Percentiles rank a stretch among this genome's conserved stretches.
phyloP scores from a whole-genome alignment of 2,329 filamentous ascomycete species.

The Annulohypoxylon truncatum region DNA sequence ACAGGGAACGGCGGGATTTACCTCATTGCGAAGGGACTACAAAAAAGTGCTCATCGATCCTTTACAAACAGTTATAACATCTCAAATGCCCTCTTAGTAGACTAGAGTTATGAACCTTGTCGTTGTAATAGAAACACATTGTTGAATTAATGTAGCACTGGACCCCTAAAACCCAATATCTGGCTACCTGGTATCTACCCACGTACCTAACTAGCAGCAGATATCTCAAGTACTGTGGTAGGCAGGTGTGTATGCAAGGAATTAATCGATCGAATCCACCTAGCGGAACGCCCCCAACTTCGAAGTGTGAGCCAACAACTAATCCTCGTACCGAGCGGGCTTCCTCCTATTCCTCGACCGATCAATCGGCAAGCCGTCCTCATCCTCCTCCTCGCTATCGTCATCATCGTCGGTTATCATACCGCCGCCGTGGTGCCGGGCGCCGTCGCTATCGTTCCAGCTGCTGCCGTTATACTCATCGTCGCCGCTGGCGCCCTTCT shows the following conservation, averaged over 20 bases:
- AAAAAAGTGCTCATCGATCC: too few relatives aligned
- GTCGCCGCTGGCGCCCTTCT: slow-evolving; percentile 40
- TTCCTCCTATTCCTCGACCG: slow-evolving; percentile 42
- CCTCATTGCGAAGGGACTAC: too few relatives aligned
- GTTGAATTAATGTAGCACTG: background rate
- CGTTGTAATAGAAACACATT: background rate
- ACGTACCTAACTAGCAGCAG: background rate
- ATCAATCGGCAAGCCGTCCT: slow-evolving; percentile 42
- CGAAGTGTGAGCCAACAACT: slow-evolving; percentile 9
- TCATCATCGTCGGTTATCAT: slow-evolving; percentile 36
- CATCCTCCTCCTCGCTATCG: slow-evolving; percentile 44
- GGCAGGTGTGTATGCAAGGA: background rate
- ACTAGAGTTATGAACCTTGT: too few relatives aligned
- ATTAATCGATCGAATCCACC: background rate
- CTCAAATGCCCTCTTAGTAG: too few relatives aligned
- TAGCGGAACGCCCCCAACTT: background rate
- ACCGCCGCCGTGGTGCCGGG: slow-evolving; percentile 35
- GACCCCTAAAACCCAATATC: background rate
- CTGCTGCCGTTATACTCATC: slow-evolving; percentile 47
- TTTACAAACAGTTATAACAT: too few relatives aligned
- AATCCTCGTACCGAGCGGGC: slow-evolving; percentile 49
- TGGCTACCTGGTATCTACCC: too few relatives aligned
- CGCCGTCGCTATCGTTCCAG: slow-evolving; percentile 46
- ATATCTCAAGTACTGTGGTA: background rate
- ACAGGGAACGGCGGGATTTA: too few relatives aligned